A percentile compares a stretch with the other conserved stretches of the same genome.
Evolutionary conservation across 2,329 filamentous ascomycete species (phyloP).

Genomic region (Fusarium vanettenii): DNA sequence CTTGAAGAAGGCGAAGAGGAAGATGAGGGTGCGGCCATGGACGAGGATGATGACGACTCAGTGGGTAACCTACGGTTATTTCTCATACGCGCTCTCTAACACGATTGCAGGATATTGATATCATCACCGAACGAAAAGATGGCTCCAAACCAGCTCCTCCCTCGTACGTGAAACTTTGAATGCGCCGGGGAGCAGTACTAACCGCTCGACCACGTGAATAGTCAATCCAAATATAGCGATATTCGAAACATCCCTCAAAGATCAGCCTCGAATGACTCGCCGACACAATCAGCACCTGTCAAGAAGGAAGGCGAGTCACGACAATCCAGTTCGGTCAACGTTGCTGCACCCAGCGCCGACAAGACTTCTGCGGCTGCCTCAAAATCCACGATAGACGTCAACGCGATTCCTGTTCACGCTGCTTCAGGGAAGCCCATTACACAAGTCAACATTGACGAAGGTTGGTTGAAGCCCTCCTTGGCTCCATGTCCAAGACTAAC

Average conservation of each 20-base stretch:
- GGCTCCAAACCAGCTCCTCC: conserved; percentile 70
- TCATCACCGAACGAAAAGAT: conserved; percentile 75
- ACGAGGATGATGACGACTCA: conserved; percentile 67
- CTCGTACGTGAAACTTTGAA: conserved; percentile 56
- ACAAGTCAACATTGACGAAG: conserved; percentile 78
- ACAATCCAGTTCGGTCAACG: conserved; percentile 42
- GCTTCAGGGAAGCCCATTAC: conserved; percentile 84
- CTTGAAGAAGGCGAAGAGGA: conserved; percentile 74
- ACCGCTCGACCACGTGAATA: conserved; percentile 41
- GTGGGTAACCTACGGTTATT: conserved; percentile 25
- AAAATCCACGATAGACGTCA: conserved; percentile 86
- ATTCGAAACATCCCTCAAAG: conserved; percentile 74
- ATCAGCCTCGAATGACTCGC: conserved; percentile 63
- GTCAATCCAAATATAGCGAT: conserved; percentile 72
- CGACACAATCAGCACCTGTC: conserved; percentile 57
- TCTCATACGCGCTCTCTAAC: not conserved
- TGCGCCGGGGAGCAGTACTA: conserved; percentile 13
- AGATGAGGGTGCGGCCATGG: conserved; percentile 70
- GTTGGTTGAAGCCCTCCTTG: conserved; percentile 46
- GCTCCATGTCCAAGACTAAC: not conserved
- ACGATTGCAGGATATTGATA: conserved; percentile 69
- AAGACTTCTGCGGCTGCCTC: conserved; percentile 73
- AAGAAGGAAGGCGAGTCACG: conserved; percentile 60
- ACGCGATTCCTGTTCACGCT: conserved; percentile 83
- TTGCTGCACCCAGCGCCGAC: conserved; percentile 59